Percentiles rank a stretch among this genome's conserved stretches.
phyloP scores from a whole-genome alignment of 2,329 filamentous ascomycete genomes.

The Microsporum ferrugineum region DNA sequence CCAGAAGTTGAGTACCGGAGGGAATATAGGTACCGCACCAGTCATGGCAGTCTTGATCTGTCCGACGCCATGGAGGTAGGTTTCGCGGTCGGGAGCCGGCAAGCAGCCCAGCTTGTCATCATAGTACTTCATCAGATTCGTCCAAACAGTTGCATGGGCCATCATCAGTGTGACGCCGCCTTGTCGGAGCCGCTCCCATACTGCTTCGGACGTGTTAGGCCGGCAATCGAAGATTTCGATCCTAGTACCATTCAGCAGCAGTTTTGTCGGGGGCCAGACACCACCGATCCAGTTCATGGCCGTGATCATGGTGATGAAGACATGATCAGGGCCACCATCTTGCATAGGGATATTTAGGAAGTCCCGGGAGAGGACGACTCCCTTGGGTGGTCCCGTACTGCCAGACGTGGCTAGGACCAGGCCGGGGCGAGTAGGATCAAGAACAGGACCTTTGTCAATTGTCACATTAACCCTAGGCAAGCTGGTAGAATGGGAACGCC shows the following conservation, averaged over 20 bases:
- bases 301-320: not conserved
- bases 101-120: constrained; percentile 7
- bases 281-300: not conserved
- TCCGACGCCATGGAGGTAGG: constrained; percentile 4
- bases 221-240: constrained; percentile 1
- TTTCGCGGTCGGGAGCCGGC: not conserved
- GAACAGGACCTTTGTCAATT: not conserved
- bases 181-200: not conserved
- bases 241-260: not conserved
- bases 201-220: not conserved
- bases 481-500: not conserved
- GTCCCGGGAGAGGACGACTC: constrained; percentile 14
- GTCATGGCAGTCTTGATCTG: not conserved
- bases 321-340: not conserved
- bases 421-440: constrained; percentile 18
- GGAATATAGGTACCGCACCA: not conserved
- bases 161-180: not conserved
- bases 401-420: constrained; percentile 37
- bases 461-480: not conserved
- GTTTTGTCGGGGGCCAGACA: not conserved
- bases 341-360: not conserved
- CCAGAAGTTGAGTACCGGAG: constrained; percentile 4
- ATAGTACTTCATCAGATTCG: constrained; percentile 9
- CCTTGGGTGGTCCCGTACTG: constrained; percentile 38
- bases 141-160: not conserved